Conservation (phyloP, 176 grass and related monocot species). For the Microstegium vimineum region DNA sequence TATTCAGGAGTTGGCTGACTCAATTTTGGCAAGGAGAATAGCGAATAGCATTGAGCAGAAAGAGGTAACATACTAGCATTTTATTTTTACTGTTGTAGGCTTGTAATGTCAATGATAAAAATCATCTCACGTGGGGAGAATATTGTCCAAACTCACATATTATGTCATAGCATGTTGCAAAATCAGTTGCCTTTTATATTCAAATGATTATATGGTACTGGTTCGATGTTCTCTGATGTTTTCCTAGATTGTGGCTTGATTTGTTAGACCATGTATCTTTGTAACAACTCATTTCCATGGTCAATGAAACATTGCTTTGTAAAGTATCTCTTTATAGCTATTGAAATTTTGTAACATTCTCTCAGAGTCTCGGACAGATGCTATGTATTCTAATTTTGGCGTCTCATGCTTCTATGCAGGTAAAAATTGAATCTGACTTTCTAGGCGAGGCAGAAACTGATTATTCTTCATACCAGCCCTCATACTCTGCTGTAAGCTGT, state of each 20-base stretch:
- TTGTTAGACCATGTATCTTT: neutral
- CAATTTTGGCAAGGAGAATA: constrained; percentile 68
- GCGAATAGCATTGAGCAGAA: constrained; percentile 41
- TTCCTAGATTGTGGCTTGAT: neutral
- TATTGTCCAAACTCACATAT: neutral
- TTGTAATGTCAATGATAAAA: neutral
- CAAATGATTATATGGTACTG: neutral
- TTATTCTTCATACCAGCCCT: constrained; percentile 34
- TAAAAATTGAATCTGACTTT: constrained; percentile 41
- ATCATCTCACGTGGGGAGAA: neutral
- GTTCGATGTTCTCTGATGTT: neutral
- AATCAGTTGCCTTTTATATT: neutral
- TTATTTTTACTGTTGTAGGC: neutral
- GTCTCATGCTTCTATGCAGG: constrained; percentile 18
- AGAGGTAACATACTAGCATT: constrained; percentile 32
- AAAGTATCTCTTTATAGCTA: neutral
- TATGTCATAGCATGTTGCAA: neutral
- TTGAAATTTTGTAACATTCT: constrained; percentile 12
- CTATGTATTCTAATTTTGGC: constrained; percentile 4
- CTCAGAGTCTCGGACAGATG: neutral
- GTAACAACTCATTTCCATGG: neutral
- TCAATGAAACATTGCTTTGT: neutral
- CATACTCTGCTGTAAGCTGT: constrained; percentile 6
- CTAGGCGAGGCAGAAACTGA: constrained; percentile 32
- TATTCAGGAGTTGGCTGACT: constrained; percentile 56